Evolutionary conservation across 805 yeast genomes (phyloP), one percentile per base, ranked within the genome.

Genomic region (Lachancea mirantina): DNA sequence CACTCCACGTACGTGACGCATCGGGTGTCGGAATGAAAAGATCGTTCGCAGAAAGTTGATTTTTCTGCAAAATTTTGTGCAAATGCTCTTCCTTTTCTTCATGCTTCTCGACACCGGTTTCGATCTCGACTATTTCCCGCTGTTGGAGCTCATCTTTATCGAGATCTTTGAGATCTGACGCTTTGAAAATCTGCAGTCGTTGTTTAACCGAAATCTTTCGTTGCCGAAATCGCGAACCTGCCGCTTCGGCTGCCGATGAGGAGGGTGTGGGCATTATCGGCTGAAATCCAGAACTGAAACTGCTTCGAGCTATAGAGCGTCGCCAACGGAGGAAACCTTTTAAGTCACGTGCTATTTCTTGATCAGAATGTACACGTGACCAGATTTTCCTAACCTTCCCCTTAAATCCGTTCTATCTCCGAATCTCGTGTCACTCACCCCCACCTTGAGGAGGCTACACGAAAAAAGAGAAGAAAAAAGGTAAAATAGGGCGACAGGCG

Each of bases 81-180:
- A 92, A 68, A 72, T 92, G 98, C 25, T 84, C 92, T 58, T 92
- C 98, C 47, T 85, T 95, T 59, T 92, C 98, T 59, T 92, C 98
- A 46, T 83, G 85, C 56, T 92, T 92, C 52, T 92, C 98, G 25
- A 92, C 98, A 61, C 98, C 98, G 5, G 97, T 89, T 50, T 92
- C 98, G 26, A 92, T 74, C 40, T 85, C 84, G 49, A 84, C 85
- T 19, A 84, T 61, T 42, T 89, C 96, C 26, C 97, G 74, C 55
- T 82, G 94, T 47, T 78, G 52, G 28, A 55, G 28, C 34, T 53
- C 61, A 24, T 51, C 50, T 29, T 77, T 72, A 41, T 87, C 95
- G 27, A 78, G 55, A 43, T 82, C 82, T 1, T 95, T 89, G 31
- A 89, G 62, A 49, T 89, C 96, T 35, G 68, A 64, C 46, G 84